phyloP scores from a whole-genome alignment of 2,329 filamentous ascomycete species.

The Aspergillus neotritici region DNA sequence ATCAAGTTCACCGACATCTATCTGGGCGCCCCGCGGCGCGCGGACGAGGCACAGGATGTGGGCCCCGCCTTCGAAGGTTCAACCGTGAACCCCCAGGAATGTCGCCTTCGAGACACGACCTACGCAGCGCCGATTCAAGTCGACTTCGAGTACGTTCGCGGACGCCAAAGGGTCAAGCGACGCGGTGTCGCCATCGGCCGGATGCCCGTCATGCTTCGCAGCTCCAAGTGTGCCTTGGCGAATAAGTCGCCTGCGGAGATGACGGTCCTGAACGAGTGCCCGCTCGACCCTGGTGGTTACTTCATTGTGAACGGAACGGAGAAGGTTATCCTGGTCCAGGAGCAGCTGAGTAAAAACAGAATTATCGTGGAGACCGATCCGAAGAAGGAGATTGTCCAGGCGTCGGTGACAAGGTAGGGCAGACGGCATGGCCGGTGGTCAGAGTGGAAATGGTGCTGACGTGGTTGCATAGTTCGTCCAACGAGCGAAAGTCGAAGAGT shows the following conservation, averaged over 20 bases:
- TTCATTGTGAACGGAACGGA: constrained; percentile 97
- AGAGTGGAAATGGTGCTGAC: constrained; percentile 10
- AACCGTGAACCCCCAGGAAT: constrained; percentile 85
- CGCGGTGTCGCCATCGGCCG: constrained; percentile 74
- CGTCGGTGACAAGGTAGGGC: constrained; percentile 70
- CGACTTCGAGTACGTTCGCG: constrained; percentile 83
- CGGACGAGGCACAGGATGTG: constrained; percentile 61
- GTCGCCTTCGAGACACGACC: constrained; percentile 92
- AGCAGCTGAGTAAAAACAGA: constrained; percentile 98
- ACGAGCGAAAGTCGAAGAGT: constrained; percentile 96
- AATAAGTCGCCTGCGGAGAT: constrained; percentile 82
- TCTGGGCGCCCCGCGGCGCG: constrained; percentile 72
- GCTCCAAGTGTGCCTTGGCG: constrained; percentile 82
- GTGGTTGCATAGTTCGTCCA: constrained; percentile 67
- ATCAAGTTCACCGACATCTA: constrained; percentile 90
- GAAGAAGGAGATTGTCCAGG: constrained; percentile 89
- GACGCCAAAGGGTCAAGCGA: constrained; percentile 68
- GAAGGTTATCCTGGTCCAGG: constrained; percentile 97
- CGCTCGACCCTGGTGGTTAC: constrained; percentile 92
- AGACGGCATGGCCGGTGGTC: background rate
- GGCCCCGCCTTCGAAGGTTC: constrained; percentile 39
- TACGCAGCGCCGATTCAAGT: constrained; percentile 92
- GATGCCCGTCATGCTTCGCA: constrained; percentile 95
- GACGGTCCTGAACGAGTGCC: constrained; percentile 90
- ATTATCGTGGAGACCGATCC: constrained; percentile 91